These are phyloP conservation scores for Pseudozyma pruni DNA, from an alignment of 1,284 basidiomycete species.

Conservation along the genomic window DNA sequence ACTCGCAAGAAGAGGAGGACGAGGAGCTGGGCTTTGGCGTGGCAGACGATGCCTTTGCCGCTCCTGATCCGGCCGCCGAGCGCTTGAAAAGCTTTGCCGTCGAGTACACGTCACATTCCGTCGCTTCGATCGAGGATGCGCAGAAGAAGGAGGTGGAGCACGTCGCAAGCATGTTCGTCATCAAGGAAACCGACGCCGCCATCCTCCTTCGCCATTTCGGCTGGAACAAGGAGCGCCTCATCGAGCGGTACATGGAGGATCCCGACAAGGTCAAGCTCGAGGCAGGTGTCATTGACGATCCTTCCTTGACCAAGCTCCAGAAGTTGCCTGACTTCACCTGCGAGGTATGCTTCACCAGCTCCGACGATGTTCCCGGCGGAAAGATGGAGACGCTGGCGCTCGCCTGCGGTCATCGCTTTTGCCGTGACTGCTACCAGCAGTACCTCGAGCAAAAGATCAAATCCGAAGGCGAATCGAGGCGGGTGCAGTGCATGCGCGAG, in stretches of 20 bases:
- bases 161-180: constrained; percentile 63
- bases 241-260: constrained; percentile 68
- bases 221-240: constrained; percentile 96
- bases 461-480: constrained; percentile 84
- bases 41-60: constrained; percentile 48
- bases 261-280: constrained; percentile 60
- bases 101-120: constrained; percentile 57
- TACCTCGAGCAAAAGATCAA: constrained; percentile 87
- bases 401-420: constrained; percentile 65
- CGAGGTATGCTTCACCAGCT: constrained; percentile 60
- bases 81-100: constrained; percentile 61
- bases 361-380: constrained; percentile 52
- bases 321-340: constrained; percentile 59
- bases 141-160: constrained; percentile 64
- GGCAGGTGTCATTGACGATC: constrained; percentile 61
- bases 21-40: constrained; percentile 47
- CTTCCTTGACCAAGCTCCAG: constrained; percentile 48
- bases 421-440: constrained; percentile 80
- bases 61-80: constrained; percentile 38
- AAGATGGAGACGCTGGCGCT: constrained; percentile 61
- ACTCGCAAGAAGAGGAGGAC: constrained; percentile 41
- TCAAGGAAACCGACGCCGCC: constrained; percentile 72
- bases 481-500: constrained; percentile 91
- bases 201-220: constrained; percentile 84
- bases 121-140: constrained; percentile 50